Base-by-base conservation (phyloP, 75 land plant species). In the Cunninghamia lanceolata region DNA sequence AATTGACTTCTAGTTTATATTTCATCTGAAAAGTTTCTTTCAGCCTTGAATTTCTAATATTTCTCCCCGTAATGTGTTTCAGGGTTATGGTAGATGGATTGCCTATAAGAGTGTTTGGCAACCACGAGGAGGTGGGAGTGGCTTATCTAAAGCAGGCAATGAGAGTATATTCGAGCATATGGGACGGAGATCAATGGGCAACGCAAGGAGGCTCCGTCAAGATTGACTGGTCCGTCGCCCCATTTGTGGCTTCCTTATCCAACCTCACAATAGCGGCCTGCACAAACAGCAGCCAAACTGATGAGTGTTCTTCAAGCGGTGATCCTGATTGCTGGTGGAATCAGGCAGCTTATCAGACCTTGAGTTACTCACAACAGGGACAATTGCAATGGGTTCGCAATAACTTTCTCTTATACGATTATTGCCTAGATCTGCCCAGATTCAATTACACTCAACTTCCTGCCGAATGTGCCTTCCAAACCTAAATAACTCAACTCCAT, bases 41-140 rank as follows among this genome's bases (percentile, higher is more conserved):
- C n/a, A n/a, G n/a, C n/a, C n/a, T n/a, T n/a, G n/a, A n/a, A n/a
- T n/a, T n/a, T 47, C 0, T 47, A 10, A 47, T 8, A 9, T 8
- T 47, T 82, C 0, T 17, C 28, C 35, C 35, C 53, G 38, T 50
- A 13, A 50, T 50, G 2, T 50, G 53, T 21, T 42, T 38, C 89
- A 92, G 92, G 45, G 85, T 88, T 82, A 87, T 43, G 13, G 92
- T 92, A 50, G 93, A 92, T 63, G 79, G 82, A 11, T 87, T 78
- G n/a, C 93, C 93, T 0, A 84, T 92, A 15, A 84, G 93, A 71
- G 85, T 86, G n/a, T 89, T 87, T 88, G 86, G 71, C 9, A 92
- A 92, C 90, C 68, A 50, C 77, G 90, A 89, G 50, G 84, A 63
- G 47, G 17, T 85, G 2, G 91, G 93, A 0, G 84, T 92, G 70